These are phyloP conservation scores for Samsoniella hepiali DNA, from an alignment of 2,329 filamentous ascomycete species.

Conservation along the genomic window DNA sequence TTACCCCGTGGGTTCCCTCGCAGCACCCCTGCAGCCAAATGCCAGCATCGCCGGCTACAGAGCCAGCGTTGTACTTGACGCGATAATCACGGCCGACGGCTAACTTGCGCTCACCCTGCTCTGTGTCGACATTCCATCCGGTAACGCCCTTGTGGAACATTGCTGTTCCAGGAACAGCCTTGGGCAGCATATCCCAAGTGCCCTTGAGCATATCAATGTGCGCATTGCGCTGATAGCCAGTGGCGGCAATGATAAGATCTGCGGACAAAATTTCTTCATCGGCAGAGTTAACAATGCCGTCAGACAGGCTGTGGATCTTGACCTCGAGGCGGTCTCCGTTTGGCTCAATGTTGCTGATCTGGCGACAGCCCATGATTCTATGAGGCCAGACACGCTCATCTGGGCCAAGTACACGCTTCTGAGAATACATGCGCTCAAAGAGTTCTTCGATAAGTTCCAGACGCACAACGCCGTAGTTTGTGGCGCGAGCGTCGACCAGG, in stretches of 20 bases:
- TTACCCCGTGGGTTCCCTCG: conserved; percentile 86
- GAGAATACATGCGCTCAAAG: conserved; percentile 84
- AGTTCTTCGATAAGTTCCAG: conserved; percentile 86
- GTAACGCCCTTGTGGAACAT: conserved; percentile 35
- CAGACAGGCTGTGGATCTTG: conserved; percentile 48
- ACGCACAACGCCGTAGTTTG: conserved; percentile 93
- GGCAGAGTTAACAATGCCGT: conserved; percentile 35
- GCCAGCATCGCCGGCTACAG: conserved; percentile 70
- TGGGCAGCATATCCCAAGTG: conserved; percentile 63
- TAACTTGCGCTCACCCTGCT: conserved; percentile 49
- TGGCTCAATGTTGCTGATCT: conserved; percentile 60
- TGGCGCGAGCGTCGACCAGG: conserved; percentile 70
- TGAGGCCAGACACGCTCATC: conserved; percentile 77
- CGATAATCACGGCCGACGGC: conserved; percentile 74
- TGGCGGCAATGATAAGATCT: conserved; percentile 81
- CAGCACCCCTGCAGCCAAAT: conserved; percentile 94
- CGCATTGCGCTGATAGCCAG: conserved; percentile 75
- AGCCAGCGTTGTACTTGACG: conserved; percentile 65
- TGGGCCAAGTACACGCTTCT: conserved; percentile 65
- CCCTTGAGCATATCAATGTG: conserved; percentile 74
- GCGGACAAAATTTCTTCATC: conserved; percentile 65
- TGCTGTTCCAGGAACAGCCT: conserved; percentile 31
- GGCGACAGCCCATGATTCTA: conserved; percentile 68
- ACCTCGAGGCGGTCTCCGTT: conserved; percentile 52
- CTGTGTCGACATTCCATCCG: conserved; percentile 41